phyloP scores from a whole-genome alignment of 768 basidiomycete genomes.

The Glaciozyma antarctica region DNA sequence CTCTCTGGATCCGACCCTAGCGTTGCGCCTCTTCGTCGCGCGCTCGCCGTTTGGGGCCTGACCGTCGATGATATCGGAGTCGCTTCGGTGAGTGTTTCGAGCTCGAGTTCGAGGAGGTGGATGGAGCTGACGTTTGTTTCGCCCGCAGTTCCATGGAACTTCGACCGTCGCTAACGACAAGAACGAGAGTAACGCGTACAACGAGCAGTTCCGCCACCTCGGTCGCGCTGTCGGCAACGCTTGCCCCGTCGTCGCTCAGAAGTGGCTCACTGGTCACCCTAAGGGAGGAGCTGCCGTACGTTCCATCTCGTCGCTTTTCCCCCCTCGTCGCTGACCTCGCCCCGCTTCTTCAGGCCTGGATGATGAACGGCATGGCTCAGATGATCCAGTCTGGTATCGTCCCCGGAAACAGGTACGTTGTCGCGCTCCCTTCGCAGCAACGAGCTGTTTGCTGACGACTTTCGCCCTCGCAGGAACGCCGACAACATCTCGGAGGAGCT shows the following conservation, averaged over 20 bases:
- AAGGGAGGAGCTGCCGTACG: conserved; percentile 89
- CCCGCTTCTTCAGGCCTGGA: conserved; percentile 40
- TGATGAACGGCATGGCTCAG: conserved; percentile 79
- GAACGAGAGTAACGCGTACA: conserved; percentile 96
- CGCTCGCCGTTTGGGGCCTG: conserved; percentile 92
- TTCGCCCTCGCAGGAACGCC: conserved; percentile 57
- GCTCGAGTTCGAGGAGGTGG: neutral
- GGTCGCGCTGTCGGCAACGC: conserved; percentile 88
- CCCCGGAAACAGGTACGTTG: conserved; percentile 86
- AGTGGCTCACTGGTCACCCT: conserved; percentile 90
- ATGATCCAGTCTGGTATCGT: conserved; percentile 73
- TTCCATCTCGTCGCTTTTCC: neutral
- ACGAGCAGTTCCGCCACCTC: conserved; percentile 80
- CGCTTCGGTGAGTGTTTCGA: conserved; percentile 35
- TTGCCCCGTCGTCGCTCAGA: conserved; percentile 95
- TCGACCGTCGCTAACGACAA: conserved; percentile 63
- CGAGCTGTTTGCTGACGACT: conserved; percentile 74
- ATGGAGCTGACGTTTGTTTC: conserved; percentile 7
- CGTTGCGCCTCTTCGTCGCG: conserved; percentile 83
- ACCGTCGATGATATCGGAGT: conserved; percentile 76
- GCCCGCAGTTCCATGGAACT: conserved; percentile 43
- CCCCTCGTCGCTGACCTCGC: conserved; percentile 60
- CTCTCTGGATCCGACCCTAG: conserved; percentile 64
- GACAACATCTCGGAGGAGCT: conserved; percentile 64
- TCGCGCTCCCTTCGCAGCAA: conserved; percentile 70